A percentile compares a stretch with the other conserved stretches of the same genome.
phyloP scores from a whole-genome alignment of 2,329 filamentous ascomycete genomes.

The Paramyrothecium sp. region DNA sequence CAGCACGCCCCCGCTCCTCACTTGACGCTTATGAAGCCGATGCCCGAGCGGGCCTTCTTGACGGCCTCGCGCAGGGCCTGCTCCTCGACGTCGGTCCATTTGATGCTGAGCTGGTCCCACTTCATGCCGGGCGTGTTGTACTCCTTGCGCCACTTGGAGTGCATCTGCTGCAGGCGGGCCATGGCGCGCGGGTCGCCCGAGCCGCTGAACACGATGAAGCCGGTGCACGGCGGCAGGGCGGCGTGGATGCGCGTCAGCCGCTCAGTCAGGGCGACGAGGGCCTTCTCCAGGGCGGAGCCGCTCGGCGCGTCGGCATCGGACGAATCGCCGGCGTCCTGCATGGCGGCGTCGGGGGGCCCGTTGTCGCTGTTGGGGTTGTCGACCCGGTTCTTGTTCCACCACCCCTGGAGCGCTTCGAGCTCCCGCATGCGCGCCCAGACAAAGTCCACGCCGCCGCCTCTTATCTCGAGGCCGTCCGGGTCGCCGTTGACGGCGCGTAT shows the following conservation, averaged over 20 bases:
- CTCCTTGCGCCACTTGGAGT: slow-evolving; percentile 60
- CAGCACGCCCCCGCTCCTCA: background rate
- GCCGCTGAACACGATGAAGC: slow-evolving; percentile 63
- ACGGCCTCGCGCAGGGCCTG: slow-evolving; percentile 60
- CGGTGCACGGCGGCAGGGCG: slow-evolving; percentile 62
- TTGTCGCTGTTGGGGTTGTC: slow-evolving; percentile 31
- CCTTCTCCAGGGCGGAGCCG: slow-evolving; percentile 39
- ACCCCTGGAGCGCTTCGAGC: slow-evolving; percentile 63
- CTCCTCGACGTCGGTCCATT: slow-evolving; percentile 67
- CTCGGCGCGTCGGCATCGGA: slow-evolving; percentile 13
- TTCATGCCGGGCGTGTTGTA: slow-evolving; percentile 62
- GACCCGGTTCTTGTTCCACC: slow-evolving; percentile 61
- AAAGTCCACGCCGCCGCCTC: slow-evolving; percentile 62
- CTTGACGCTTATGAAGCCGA: slow-evolving; percentile 66
- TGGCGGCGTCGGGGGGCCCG: slow-evolving; percentile 26
- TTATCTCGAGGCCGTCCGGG: slow-evolving; percentile 54
- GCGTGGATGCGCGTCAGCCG: slow-evolving; percentile 56
- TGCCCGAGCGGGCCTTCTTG: slow-evolving; percentile 55
- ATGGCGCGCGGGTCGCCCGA: slow-evolving; percentile 68
- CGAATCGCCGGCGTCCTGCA: slow-evolving; percentile 2
- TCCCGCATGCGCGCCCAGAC: slow-evolving; percentile 66
- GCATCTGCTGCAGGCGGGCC: slow-evolving; percentile 59
- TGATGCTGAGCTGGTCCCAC: slow-evolving; percentile 65
- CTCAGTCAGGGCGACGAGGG: slow-evolving; percentile 42
- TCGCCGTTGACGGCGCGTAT: slow-evolving; percentile 61